phyloP scores from a whole-genome alignment of 805 yeast genomes.

The Candida piceae region DNA sequence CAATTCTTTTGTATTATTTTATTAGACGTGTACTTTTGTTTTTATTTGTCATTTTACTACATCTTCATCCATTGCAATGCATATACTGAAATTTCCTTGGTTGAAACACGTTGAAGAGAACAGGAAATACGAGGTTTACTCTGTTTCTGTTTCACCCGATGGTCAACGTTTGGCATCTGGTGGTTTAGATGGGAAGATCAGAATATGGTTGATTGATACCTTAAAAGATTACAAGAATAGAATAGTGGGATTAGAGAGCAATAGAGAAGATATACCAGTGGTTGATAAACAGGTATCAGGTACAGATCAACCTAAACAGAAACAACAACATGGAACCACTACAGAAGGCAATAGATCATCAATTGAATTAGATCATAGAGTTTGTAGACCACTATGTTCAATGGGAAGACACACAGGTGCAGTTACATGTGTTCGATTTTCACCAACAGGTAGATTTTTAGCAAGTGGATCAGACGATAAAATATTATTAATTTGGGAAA shows the following conservation, averaged over 20 bases:
- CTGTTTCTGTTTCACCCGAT: slow-evolving; percentile 75
- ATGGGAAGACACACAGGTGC: slow-evolving; percentile 97
- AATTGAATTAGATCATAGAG: slow-evolving; percentile 23
- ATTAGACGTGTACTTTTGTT: too few relatives aligned
- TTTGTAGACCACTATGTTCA: slow-evolving; percentile 67
- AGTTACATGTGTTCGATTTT: slow-evolving; percentile 87
- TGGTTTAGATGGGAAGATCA: slow-evolving; percentile 86
- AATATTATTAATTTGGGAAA: slow-evolving; percentile 87
- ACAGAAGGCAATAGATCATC: neutral
- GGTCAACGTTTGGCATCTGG: slow-evolving; percentile 89
- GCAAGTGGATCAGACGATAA: slow-evolving; percentile 97
- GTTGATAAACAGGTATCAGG: slow-evolving; percentile 8
- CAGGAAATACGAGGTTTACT: slow-evolving; percentile 76
- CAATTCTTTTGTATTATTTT: too few relatives aligned
- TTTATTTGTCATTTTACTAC: too few relatives aligned
- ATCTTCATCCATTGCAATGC: too few relatives aligned
- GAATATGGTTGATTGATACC: slow-evolving; percentile 76
- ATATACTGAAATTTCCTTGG: slow-evolving; percentile 68
- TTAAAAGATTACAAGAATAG: slow-evolving; percentile 37
- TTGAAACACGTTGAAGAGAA: slow-evolving; percentile 71
- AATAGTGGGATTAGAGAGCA: slow-evolving; percentile 18
- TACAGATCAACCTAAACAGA: neutral
- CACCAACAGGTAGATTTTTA: slow-evolving; percentile 85
- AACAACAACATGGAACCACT: neutral
- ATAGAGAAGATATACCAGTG: slow-evolving; percentile 5